A percentile compares a stretch with the other conserved stretches of the same genome.
phyloP scores from a whole-genome alignment of 75 land plant species.

The Gnetum montanum region DNA sequence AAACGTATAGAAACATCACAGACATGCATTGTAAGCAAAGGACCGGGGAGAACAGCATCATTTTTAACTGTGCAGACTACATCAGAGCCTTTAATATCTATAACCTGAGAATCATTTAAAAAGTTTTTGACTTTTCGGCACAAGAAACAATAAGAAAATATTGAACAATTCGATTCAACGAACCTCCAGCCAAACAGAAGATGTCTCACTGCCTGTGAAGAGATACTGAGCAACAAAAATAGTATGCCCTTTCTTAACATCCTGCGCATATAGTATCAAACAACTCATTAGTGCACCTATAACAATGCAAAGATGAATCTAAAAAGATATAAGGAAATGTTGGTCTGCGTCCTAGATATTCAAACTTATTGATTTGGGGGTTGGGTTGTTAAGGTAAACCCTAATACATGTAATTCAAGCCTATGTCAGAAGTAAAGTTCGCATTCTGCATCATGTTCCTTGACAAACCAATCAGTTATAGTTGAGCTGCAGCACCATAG shows the following conservation, averaged over 20 bases:
- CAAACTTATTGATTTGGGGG: too few relatives aligned
- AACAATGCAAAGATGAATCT: too few relatives aligned
- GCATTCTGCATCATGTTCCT: too few relatives aligned
- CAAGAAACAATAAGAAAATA: not conserved
- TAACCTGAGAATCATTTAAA: conserved; percentile 35
- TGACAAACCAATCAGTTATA: too few relatives aligned
- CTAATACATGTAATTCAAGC: too few relatives aligned
- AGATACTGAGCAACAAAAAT: conserved; percentile 94
- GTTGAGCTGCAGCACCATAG: too few relatives aligned
- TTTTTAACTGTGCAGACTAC: conserved; percentile 79
- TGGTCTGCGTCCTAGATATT: too few relatives aligned
- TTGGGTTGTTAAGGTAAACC: too few relatives aligned
- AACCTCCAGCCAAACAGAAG: conserved; percentile 97
- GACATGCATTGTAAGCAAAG: conserved; percentile 72
- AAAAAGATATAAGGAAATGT: too few relatives aligned
- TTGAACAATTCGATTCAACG: not conserved
- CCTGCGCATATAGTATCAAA: conserved; percentile 26
- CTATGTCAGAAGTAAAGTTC: too few relatives aligned
- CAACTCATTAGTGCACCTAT: too few relatives aligned
- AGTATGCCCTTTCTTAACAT: conserved; percentile 72
- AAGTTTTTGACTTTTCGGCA: not conserved
- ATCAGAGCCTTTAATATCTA: conserved; percentile 60
- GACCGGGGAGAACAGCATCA: conserved; percentile 66
- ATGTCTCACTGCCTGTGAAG: conserved; percentile 94
- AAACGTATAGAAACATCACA: conserved; percentile 67